A percentile compares a stretch with the other conserved stretches of the same genome.
phyloP scores from a whole-genome alignment of 768 basidiomycete species.

The Boletus sensibilis region DNA sequence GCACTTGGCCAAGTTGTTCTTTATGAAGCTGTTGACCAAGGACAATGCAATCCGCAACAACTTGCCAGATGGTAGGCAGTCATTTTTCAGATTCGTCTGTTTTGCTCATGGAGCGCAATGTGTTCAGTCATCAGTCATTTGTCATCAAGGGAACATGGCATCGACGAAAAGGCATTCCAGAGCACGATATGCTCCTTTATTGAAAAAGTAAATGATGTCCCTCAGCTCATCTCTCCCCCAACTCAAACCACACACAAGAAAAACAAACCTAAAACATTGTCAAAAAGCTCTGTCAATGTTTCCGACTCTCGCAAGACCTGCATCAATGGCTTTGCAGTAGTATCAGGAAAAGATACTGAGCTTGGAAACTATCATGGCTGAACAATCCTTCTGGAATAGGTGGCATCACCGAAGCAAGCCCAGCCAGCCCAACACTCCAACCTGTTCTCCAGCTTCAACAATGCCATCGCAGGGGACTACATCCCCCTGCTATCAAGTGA shows the following conservation, averaged over 20 bases:
- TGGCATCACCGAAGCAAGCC: too few relatives aligned
- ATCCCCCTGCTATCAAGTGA: too few relatives aligned
- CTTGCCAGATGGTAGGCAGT: slow-evolving; percentile 80
- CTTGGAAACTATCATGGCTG: too few relatives aligned
- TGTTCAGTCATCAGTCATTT: slow-evolving; percentile 91
- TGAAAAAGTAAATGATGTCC: slow-evolving; percentile 96
- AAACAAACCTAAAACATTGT: slow-evolving; percentile 98
- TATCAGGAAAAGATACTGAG: too few relatives aligned
- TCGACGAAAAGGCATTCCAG: slow-evolving; percentile 91
- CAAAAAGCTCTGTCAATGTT: slow-evolving; percentile 96
- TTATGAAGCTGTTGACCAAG: slow-evolving; percentile 92
- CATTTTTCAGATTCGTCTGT: not conserved
- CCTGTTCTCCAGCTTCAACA: too few relatives aligned
- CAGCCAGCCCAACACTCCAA: too few relatives aligned
- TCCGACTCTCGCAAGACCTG: slow-evolving; percentile 85
- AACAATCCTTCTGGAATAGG: too few relatives aligned
- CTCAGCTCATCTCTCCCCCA: too few relatives aligned
- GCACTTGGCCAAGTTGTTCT: slow-evolving; percentile 97
- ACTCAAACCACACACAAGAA: too few relatives aligned
- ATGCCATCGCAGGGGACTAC: too few relatives aligned
- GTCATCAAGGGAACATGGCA: slow-evolving; percentile 85
- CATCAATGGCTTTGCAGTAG: too few relatives aligned
- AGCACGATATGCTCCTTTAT: slow-evolving; percentile 90
- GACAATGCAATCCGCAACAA: slow-evolving; percentile 99
- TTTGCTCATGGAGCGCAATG: slow-evolving; percentile 8